A percentile compares a stretch with the other conserved stretches of the same genome.
Conservation (phyloP, 2,329 filamentous ascomycete species). For the Huntiella abstrusa region DNA sequence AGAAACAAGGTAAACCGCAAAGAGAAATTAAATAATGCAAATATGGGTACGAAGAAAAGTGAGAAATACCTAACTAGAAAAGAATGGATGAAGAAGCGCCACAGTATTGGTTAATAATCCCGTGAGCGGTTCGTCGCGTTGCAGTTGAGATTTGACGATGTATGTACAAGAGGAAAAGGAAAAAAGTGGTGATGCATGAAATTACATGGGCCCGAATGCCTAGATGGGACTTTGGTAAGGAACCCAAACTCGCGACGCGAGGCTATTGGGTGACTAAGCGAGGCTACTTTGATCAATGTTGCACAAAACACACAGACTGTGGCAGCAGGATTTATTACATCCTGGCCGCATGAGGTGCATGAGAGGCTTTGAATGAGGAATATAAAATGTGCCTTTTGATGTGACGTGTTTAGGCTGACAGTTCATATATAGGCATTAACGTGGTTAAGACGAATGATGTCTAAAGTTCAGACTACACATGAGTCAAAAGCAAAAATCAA, state of each 20-base stretch:
- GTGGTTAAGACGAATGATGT: no score
- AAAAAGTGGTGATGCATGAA: conserved; percentile 1
- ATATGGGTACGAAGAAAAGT: neutral
- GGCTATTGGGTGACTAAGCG: conserved; percentile 11
- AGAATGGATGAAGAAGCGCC: conserved; percentile 6
- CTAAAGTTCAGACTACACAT: no score
- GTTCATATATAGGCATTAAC: no score
- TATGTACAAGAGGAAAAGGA: neutral
- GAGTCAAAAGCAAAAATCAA: no score
- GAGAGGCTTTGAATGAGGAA: no score
- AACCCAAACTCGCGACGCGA: conserved; percentile 7
- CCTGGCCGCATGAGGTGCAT: no score
- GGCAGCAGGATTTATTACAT: no score
- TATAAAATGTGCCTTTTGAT: no score
- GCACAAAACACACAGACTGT: no score
- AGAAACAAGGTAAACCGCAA: conserved; percentile 3
- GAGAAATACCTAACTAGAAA: conserved; percentile 5
- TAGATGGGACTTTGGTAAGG: neutral
- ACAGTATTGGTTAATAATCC: neutral
- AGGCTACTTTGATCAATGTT: neutral
- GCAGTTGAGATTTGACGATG: neutral
- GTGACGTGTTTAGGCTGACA: no score
- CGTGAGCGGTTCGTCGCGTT: conserved; percentile 7
- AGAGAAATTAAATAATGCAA: conserved; percentile 2
- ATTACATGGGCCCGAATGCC: neutral